Evolutionary conservation across 352 stramenopile genomes (phyloP).

Genomic region (Phytophthora fragariae): DNA sequence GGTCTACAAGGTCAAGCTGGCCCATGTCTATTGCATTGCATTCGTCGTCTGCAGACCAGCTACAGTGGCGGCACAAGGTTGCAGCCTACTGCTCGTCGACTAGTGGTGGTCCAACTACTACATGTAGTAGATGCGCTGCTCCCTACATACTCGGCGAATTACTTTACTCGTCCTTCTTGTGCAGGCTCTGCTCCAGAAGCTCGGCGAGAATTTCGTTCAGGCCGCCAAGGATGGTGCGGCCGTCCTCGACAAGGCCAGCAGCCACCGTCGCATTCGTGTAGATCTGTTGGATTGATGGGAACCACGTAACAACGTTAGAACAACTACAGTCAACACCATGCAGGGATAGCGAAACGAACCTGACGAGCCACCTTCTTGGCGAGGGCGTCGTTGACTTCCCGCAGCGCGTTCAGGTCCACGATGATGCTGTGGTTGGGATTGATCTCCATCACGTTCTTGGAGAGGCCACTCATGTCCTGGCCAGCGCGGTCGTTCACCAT

Average conservation of each 20-base stretch:
- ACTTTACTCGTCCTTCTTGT: constrained; percentile 58
- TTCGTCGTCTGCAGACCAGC: neutral
- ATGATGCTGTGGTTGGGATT: constrained; percentile 99
- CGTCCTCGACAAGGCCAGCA: constrained; percentile 98
- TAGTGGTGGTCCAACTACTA: no score
- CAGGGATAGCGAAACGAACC: constrained; percentile 40
- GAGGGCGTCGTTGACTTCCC: constrained; percentile 83
- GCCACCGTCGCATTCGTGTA: constrained; percentile 99
- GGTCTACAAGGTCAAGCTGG: neutral
- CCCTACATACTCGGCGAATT: neutral
- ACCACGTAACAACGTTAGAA: constrained; percentile 15
- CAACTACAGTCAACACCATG: neutral
- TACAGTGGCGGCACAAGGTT: no score
- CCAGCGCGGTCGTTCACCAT: constrained; percentile 94
- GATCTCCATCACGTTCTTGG: constrained; percentile 98
- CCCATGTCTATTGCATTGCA: neutral
- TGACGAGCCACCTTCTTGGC: constrained; percentile 86
- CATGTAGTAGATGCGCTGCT: neutral
- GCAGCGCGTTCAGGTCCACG: constrained; percentile 91
- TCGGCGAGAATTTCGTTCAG: constrained; percentile 96
- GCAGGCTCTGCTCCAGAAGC: constrained; percentile 77
- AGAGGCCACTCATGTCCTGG: constrained; percentile 53
- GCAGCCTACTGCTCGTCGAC: no score
- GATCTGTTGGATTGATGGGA: constrained; percentile 85
- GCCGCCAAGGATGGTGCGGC: constrained; percentile 95